Evolutionary conservation across 2,329 filamentous ascomycete species (phyloP).

Genomic region (Pyrenochaeta sp.): DNA sequence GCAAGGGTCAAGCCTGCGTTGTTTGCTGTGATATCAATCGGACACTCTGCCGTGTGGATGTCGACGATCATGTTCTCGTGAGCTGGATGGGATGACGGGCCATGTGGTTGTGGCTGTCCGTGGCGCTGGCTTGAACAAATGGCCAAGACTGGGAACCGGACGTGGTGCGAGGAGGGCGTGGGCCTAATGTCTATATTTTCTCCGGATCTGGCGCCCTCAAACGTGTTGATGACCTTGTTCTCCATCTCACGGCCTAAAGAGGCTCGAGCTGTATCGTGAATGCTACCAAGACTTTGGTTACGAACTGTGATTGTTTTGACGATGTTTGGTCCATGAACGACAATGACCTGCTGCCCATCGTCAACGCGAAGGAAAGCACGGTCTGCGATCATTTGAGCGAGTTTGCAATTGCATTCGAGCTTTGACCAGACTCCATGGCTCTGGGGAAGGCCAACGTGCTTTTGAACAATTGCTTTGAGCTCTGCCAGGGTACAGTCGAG

Average conservation of each 20-base stretch:
- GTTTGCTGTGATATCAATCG: slow-evolving; percentile 27
- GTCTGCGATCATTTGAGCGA: slow-evolving; percentile 29
- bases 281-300: slow-evolving; percentile 5
- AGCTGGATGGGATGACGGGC: not conserved
- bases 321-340: slow-evolving; percentile 30
- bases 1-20: slow-evolving; percentile 22
- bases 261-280: slow-evolving; percentile 1
- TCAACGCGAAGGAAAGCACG: slow-evolving; percentile 9
- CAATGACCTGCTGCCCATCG: slow-evolving; percentile 10
- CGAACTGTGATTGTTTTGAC: slow-evolving; percentile 15
- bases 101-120: not conserved
- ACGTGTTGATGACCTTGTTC: not conserved
- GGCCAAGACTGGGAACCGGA: slow-evolving; percentile 11
- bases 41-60: slow-evolving; percentile 38
- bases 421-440: slow-evolving; percentile 9
- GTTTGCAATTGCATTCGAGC: slow-evolving; percentile 37
- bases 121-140: slow-evolving; percentile 9
- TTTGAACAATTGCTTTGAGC: slow-evolving; percentile 27
- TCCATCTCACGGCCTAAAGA: not conserved
- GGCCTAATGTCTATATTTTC: not conserved
- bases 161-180: not conserved
- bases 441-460: slow-evolving; percentile 20
- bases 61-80: slow-evolving; percentile 20
- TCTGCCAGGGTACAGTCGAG: slow-evolving; percentile 17
- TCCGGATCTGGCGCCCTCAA: slow-evolving; percentile 13